Evolutionary conservation across 148 eudicot species (phyloP).

Genomic region (Simmondsia chinensis): DNA sequence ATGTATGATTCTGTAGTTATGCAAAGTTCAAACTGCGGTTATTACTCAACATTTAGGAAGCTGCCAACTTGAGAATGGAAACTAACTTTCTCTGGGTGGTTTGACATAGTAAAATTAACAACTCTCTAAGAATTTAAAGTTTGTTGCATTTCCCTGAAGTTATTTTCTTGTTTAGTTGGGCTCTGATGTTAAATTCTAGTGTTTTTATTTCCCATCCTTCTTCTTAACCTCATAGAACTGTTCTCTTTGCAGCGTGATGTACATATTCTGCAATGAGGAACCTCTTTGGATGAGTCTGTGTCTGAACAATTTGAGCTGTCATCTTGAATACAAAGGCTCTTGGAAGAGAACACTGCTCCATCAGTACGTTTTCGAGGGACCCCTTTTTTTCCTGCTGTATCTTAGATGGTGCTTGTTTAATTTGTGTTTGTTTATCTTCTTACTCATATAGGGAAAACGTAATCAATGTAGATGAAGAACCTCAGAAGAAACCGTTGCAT

Average conservation of each 20-base stretch:
- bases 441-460: conserved; percentile 29
- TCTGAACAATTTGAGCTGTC: conserved; percentile 40
- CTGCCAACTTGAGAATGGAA: no score
- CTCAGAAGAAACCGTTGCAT: conserved; percentile 30
- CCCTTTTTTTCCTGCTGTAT: not conserved
- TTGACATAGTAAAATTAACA: no score
- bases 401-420: conserved; percentile 7
- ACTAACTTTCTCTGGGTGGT: no score
- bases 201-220: not conserved
- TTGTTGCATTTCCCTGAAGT: no score
- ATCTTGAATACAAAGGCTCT: conserved; percentile 74
- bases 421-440: not conserved
- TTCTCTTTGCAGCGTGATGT: conserved; percentile 74
- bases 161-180: no score
- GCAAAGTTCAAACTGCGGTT: no score
- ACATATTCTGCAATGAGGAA: conserved; percentile 94
- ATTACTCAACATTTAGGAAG: no score
- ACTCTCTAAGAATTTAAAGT: no score
- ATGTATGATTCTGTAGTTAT: no score
- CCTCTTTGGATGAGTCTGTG: conserved; percentile 96
- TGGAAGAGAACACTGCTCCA: conserved; percentile 79
- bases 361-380: conserved; percentile 34
- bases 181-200: no score
- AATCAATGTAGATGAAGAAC: conserved; percentile 25
- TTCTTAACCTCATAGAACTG: not conserved